Base-by-base conservation (phyloP, 768 basidiomycete species). In the Leccinum imitatum region DNA sequence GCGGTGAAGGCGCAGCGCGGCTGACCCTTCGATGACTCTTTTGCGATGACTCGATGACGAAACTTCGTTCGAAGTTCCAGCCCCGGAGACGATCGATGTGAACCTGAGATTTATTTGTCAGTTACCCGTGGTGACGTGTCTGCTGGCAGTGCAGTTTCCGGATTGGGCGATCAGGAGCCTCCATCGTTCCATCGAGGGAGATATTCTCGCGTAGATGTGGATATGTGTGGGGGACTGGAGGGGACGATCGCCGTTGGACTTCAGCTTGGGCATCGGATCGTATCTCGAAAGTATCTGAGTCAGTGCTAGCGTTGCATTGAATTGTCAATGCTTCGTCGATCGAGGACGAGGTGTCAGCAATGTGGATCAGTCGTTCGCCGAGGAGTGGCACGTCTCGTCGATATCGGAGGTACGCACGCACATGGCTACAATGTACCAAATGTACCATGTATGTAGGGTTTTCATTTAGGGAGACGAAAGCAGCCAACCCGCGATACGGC, bases 381-480 rank as follows among this genome's bases (percentile, higher is more conserved):
- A 10, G 41, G 39, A 41, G 19, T 23, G 21, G 58, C 50, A n/a
- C 48, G 63, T 66, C 35, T 57, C 59, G 47, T 57, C 41, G n/a
- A 33, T 39, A 27, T 30, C 31, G 33, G 50, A 39, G n/a, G 33
- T 19, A 44, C 37, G 46, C 35, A 21, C 21, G 46, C 19, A 46
- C 58, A 41, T 46, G 17, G 31, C 54, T 52, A 39, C 39, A 39
- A 39, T 39, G 39, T 39, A 39, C 39, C 17, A 37, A 7, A 17
- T 17, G 17, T 39, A 39, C 39, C 37, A 41, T 44, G 41, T 44
- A 44, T 17, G 41, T 44, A 44, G 41, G n/a, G 41, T 44, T 19
- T 58, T 53, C 54, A 54, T 50, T 54, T 54, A 51, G n/a, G 14
- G 35, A 2, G 11, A 27, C 48, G 7, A n/a, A 47, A 54, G 55